phyloP scores from a whole-genome alignment of 2,329 filamentous ascomycete genomes.

The Apiospora sp. region DNA sequence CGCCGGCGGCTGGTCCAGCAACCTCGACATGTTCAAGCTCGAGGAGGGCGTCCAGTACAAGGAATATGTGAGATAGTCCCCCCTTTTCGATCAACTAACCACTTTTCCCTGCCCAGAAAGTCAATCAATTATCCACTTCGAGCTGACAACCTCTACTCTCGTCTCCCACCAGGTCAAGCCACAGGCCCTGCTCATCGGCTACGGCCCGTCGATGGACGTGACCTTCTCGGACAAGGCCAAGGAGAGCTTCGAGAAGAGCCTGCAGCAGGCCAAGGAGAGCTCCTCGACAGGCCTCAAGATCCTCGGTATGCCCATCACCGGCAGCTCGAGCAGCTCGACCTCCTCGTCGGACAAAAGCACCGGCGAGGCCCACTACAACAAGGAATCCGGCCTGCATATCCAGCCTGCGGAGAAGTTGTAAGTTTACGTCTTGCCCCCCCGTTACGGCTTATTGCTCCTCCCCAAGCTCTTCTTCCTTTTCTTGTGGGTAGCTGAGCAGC shows the following conservation, averaged over 20 bases:
- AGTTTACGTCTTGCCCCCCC: not conserved
- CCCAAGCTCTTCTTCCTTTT: not conserved
- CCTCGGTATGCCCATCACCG: not conserved
- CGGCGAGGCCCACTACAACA: not conserved
- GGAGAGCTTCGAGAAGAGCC: not conserved
- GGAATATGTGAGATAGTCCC: not conserved
- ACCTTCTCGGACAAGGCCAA: not conserved
- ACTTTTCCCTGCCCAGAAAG: not conserved
- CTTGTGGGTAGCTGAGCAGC: not conserved
- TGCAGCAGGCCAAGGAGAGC: not conserved
- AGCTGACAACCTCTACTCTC: not conserved
- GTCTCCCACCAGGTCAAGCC: not conserved
- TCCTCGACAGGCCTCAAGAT: not conserved
- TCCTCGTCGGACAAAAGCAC: not conserved
- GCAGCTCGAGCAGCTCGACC: not conserved
- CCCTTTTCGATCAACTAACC: too few species aligned
- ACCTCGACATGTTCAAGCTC: not conserved
- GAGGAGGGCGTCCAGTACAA: not conserved
- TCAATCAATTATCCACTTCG: not conserved
- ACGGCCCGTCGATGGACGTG: not conserved
- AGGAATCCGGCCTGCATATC: not conserved
- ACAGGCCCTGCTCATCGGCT: not conserved
- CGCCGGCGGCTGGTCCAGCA: constrained; percentile 8
- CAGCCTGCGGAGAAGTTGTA: not conserved
- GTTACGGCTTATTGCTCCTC: not conserved